phyloP scores from a whole-genome alignment of 768 basidiomycete species.

The Collybia nuda region DNA sequence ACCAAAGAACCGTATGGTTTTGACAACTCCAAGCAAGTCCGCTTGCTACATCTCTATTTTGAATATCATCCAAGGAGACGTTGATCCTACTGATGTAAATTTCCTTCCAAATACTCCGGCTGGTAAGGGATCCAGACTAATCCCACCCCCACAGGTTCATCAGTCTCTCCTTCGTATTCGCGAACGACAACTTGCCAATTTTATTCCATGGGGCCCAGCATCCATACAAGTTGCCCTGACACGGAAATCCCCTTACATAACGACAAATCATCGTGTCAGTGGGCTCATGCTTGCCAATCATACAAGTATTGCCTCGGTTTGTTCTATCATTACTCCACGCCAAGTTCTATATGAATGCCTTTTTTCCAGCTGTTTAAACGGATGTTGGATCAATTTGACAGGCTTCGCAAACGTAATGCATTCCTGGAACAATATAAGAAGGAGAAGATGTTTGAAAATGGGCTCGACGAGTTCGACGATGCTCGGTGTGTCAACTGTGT shows the following conservation, averaged over 20 bases:
- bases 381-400: conserved; percentile 94
- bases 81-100: conserved; percentile 92
- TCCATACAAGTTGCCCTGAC: conserved; percentile 97
- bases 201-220: conserved; percentile 99
- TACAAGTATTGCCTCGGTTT: conserved; percentile 93
- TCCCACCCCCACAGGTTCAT: conserved; percentile 66
- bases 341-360: conserved; percentile 1
- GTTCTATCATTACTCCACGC: conserved; percentile 25
- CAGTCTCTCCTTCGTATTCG: conserved; percentile 96
- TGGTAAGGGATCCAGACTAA: conserved; percentile 1
- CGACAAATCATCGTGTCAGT: conserved; percentile 90
- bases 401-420: conserved; percentile 82
- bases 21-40: conserved; percentile 86
- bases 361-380: conserved; percentile 86
- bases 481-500: conserved; percentile 60
- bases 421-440: conserved; percentile 98
- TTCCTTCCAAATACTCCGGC: conserved; percentile 4
- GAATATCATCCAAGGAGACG: conserved; percentile 98
- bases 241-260: conserved; percentile 84
- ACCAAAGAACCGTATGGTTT: conserved; percentile 98
- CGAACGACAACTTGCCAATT: conserved; percentile 94
- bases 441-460: conserved; percentile 92
- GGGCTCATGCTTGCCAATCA: conserved; percentile 99
- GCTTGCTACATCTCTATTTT: conserved; percentile 97
- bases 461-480: conserved; percentile 95